Evolutionary conservation across 2,329 filamentous ascomycete genomes (phyloP), one percentile per base, ranked within the genome.

Genomic region (Dothideomycetes sp.): DNA sequence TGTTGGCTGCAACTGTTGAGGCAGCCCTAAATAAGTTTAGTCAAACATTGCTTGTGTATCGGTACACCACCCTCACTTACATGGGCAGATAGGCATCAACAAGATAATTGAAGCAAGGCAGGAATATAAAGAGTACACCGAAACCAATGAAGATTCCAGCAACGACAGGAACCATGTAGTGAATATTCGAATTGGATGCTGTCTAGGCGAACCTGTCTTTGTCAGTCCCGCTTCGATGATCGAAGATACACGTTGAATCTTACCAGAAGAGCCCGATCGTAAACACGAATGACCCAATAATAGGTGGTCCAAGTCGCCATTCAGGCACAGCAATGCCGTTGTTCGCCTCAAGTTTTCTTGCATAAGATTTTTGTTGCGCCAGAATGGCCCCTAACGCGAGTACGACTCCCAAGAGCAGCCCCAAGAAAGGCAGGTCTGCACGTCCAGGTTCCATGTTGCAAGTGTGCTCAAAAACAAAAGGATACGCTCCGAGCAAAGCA

Each of bases 41-140:
- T n/a, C n/a, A n/a, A n/a, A n/a, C n/a, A n/a, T n/a, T n/a, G n/a
- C n/a, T n/a, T n/a, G n/a, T n/a, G n/a, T n/a, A n/a, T n/a, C n/a
- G n/a, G n/a, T n/a, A n/a, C n/a, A n/a, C n/a, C n/a, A n/a, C n/a
- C n/a, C n/a, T n/a, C n/a, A n/a, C n/a, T n/a, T n/a, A n/a, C n/a
- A n/a, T 58, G n/a, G 54, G 50, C 4, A 55, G 53, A 45, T 65
- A 64, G 5, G 31, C 70, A 77, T 57, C 74, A 69, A 48, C 78
- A 43, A 58, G 54, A 29, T 57, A 64, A 45, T 63, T 62, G 33
- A 58, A 46, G 32, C 56, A 56, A 25, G 59, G 55, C 36, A 61
- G 49, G 48, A 63, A 62, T 63, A 70, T 38, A 56, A 48, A 45
- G 46, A 55, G 64, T 27, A 71, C 59, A 36, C 61, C 51, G 45